These are phyloP conservation scores for Kandelia obovata DNA, from an alignment of 345 rosid genomes.

Conservation along the genomic window DNA sequence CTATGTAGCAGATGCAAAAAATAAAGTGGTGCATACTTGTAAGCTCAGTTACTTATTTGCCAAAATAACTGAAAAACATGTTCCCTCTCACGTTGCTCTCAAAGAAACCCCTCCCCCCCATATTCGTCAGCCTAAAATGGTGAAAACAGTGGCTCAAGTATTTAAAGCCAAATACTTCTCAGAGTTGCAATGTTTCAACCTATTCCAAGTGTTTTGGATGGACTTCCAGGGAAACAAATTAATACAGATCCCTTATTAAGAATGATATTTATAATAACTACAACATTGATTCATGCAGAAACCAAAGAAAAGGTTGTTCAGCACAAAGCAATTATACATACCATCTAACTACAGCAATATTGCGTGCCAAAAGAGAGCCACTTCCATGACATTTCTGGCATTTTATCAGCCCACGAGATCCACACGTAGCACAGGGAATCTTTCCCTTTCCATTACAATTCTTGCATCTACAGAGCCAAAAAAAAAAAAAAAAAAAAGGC, in stretches of 20 bases:
- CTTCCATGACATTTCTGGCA: constrained; percentile 59
- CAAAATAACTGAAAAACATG: neutral
- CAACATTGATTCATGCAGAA: neutral
- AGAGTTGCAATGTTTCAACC: neutral
- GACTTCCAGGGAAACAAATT: too few species aligned
- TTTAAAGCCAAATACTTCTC: neutral
- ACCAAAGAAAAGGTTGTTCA: neutral
- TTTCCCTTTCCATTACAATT: constrained; percentile 78
- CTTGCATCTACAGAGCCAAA: constrained; percentile 44
- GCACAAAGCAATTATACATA: constrained; percentile 21
- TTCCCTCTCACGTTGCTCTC: neutral
- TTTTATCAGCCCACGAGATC: constrained; percentile 77
- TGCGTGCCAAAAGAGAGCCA: constrained; percentile 67
- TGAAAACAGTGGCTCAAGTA: neutral
- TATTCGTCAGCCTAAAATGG: neutral
- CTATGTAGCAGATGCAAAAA: neutral
- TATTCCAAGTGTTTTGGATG: neutral
- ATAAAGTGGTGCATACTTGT: neutral
- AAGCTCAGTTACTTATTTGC: neutral
- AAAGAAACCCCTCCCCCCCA: neutral
- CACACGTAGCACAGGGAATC: constrained; percentile 74
- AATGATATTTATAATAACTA: too few species aligned
- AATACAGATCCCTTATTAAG: too few species aligned
- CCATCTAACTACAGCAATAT: constrained; percentile 69
- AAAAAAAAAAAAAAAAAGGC: neutral